Conservation (phyloP, 176 grass and related monocot species). For the Coix lacrymajobi region DNA sequence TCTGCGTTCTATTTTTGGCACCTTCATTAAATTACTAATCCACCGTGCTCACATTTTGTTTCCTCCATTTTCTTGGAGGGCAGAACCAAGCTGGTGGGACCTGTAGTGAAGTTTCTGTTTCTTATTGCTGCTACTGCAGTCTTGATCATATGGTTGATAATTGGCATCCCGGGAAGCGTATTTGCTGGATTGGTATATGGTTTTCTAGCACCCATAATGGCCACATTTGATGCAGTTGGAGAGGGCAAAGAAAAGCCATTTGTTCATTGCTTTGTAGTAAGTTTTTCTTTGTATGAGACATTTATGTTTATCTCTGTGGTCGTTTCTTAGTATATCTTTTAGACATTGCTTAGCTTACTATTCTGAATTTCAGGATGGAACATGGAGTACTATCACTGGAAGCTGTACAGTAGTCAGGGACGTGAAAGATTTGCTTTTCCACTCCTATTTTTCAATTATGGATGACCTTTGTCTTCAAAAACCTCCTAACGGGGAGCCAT, state of each 20-base stretch:
- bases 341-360: background rate
- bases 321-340: slow-evolving; percentile 9
- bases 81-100: slow-evolving; percentile 85
- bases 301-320: background rate
- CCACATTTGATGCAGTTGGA: slow-evolving; percentile 86
- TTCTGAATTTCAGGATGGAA: slow-evolving; percentile 74
- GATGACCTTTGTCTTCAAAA: slow-evolving; percentile 63
- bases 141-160: slow-evolving; percentile 63
- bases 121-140: slow-evolving; percentile 47
- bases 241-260: slow-evolving; percentile 82
- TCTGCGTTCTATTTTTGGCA: background rate
- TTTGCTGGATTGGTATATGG: slow-evolving; percentile 69
- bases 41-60: slow-evolving; percentile 26
- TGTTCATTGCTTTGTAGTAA: slow-evolving; percentile 84
- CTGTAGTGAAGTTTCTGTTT: slow-evolving; percentile 80
- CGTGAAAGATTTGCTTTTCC: slow-evolving; percentile 82
- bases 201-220: slow-evolving; percentile 87
- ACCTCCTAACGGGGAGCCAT: slow-evolving; percentile 57
- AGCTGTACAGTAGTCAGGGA: slow-evolving; percentile 88
- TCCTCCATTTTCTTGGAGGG: slow-evolving; percentile 50
- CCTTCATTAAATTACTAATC: background rate
- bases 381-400: slow-evolving; percentile 83
- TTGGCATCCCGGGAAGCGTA: slow-evolving; percentile 62
- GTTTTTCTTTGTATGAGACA: slow-evolving; percentile 2
- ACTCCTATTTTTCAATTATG: slow-evolving; percentile 95